Evolutionary conservation across 495 filamentous ascomycete species (phyloP).

Genomic region (Annulohypoxylon maeteangense): DNA sequence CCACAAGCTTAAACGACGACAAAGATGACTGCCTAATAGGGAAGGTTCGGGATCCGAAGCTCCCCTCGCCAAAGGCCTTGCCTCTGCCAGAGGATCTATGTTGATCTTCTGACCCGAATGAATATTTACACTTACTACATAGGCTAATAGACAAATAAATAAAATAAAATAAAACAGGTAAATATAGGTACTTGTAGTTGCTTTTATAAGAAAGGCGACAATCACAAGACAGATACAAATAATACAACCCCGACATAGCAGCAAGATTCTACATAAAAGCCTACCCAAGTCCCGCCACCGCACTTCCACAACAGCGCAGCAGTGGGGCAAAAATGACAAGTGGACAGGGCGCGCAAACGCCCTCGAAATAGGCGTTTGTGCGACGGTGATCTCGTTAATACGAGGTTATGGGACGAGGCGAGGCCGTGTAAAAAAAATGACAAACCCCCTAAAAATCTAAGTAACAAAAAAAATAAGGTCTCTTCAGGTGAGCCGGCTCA

Average conservation of each 20-base stretch:
- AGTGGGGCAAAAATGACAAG: neutral
- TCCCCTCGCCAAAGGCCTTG: neutral
- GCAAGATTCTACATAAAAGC: too few relatives aligned
- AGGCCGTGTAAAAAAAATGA: too few relatives aligned
- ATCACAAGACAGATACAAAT: too few relatives aligned
- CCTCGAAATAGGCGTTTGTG: neutral
- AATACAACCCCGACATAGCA: neutral
- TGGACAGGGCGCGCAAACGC: neutral
- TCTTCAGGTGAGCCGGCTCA: neutral
- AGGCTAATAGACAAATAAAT: neutral
- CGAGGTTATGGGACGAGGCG: slow-evolving; percentile 14
- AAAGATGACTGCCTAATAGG: slow-evolving; percentile 19
- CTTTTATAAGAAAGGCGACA: too few relatives aligned
- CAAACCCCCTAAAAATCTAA: too few relatives aligned
- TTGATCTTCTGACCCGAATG: neutral
- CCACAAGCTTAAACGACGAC: neutral
- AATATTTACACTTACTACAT: neutral
- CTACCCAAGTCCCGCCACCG: too few relatives aligned
- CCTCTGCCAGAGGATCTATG: neutral
- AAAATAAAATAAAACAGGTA: neutral
- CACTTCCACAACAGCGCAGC: too few relatives aligned
- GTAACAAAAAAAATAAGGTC: neutral
- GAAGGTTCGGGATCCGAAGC: slow-evolving; percentile 28
- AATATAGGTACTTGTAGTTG: too few relatives aligned
- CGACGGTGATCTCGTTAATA: slow-evolving; percentile 10